Evolutionary conservation across 768 basidiomycete genomes (phyloP).

Genomic region (Mycena indigotica): DNA sequence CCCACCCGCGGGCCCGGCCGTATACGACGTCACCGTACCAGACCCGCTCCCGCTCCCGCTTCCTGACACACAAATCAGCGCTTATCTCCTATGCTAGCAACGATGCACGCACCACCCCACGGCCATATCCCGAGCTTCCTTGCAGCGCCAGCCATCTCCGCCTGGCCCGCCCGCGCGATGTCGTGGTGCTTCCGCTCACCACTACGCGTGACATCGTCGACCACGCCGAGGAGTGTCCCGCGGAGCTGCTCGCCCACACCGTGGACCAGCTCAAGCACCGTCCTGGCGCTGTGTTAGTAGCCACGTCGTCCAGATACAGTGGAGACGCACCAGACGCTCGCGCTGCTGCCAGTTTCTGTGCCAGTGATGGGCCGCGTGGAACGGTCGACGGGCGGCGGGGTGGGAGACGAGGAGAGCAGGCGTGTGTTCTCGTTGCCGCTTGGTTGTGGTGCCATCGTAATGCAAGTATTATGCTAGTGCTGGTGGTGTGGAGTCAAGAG

Average conservation of each 20-base stretch:
- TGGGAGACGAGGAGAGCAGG: neutral
- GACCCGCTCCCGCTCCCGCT: too few species aligned
- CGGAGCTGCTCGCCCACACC: constrained; percentile 16
- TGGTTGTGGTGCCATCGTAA: too few species aligned
- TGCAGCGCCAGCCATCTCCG: too few species aligned
- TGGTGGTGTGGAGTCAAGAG: too few species aligned
- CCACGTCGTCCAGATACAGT: constrained; percentile 6
- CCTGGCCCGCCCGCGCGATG: constrained; percentile 7
- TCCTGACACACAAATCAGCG: too few species aligned
- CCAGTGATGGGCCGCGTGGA: neutral
- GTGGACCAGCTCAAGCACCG: constrained; percentile 6
- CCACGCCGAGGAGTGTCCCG: constrained; percentile 14
- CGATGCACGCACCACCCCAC: too few species aligned
- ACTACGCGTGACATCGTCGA: constrained; percentile 12
- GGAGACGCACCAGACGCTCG: neutral
- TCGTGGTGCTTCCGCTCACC: constrained; percentile 19
- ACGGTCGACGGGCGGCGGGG: constrained; percentile 11
- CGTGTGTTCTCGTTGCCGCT: constrained; percentile 7
- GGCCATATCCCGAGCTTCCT: too few species aligned
- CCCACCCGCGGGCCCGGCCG: too few species aligned
- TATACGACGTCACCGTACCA: too few species aligned
- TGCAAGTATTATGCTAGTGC: too few species aligned
- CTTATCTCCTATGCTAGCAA: too few species aligned
- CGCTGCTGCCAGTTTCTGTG: neutral
- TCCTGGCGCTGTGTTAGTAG: neutral